These are phyloP conservation scores for Chenopodium album DNA, from an alignment of 148 eudicot genomes.

Conservation along the genomic window DNA sequence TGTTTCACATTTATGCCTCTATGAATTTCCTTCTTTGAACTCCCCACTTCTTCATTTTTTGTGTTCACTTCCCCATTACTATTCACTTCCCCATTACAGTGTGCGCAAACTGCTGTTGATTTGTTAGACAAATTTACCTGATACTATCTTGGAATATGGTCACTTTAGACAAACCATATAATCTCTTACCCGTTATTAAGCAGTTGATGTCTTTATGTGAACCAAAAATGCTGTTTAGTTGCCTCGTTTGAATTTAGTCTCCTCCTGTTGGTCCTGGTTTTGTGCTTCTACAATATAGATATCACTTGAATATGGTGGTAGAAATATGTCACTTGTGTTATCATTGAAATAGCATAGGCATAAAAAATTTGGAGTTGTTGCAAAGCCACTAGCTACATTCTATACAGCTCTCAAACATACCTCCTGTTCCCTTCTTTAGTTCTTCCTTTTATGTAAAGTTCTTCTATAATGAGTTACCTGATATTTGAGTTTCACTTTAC, in stretches of 20 bases:
- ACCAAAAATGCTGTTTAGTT: background rate
- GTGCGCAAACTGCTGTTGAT: background rate
- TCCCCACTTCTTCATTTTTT: background rate
- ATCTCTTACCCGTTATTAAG: background rate
- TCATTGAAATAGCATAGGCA: background rate
- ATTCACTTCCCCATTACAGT: background rate
- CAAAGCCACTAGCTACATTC: background rate
- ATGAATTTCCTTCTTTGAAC: background rate
- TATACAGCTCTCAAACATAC: background rate
- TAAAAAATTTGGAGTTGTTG: background rate
- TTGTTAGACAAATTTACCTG: background rate
- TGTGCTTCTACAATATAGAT: background rate
- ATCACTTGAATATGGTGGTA: background rate
- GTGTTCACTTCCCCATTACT: background rate
- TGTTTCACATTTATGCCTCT: background rate
- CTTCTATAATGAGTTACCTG: background rate
- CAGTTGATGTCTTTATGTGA: background rate
- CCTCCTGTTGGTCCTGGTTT: background rate
- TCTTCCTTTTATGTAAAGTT: background rate
- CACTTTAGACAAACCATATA: background rate
- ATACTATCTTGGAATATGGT: background rate
- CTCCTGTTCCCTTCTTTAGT: background rate
- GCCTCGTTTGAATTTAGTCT: background rate
- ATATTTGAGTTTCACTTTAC: background rate
- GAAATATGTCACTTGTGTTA: no score